Base-by-base conservation (phyloP, 1,139 yeast species). In the Sugiyamaella pinicola region DNA sequence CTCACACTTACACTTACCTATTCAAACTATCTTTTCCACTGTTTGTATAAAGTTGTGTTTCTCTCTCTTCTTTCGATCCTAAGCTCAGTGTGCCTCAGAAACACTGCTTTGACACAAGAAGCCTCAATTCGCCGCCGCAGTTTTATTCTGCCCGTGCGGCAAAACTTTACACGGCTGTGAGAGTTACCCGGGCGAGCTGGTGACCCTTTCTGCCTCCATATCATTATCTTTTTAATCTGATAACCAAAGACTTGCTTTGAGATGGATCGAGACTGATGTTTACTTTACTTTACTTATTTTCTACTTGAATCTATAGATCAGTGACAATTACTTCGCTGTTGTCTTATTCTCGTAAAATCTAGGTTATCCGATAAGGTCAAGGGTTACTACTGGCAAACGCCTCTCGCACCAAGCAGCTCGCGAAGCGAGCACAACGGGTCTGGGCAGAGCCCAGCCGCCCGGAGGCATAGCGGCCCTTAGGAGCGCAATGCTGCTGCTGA, bases 111-210 rank as follows among this genome's bases (percentile, higher is more conserved):
- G 15, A 7, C 17, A 6, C 28, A 24, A 24, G 28, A 24, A 9
- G 39, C 18, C 39, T 9, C 39, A n/a, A n/a, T n/a, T n/a, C n/a
- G n/a, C n/a, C 39, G 15, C 7, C 10, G 19, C 21, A 4, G 39
- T 18, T 21, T 35, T 12, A n/a, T n/a, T 35, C 34, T 10, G 12
- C 34, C 34, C 7, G 7, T 21, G 19, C 39, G 39, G n/a, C 19
- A 35, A 35, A 35, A 35, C 19, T 35, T 15, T 21, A 35, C 19
- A 18, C 39, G 39, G 39, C 39, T 35, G 39, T 31, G 7, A 4
- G 8, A 8, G 39, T 35, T 35, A 35, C 39, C 39, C 39, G 39
- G 39, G 7, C 12, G 28, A 24, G 28, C 9, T 6, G 9, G 28
- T 24, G 28, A 24, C n/a, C n/a, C n/a, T n/a, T n/a, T n/a, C n/a